Percentiles rank a stretch among this genome's conserved stretches.
Evolutionary conservation across 345 rosid genomes (phyloP).

Genomic region (Pugionium cornutum): DNA sequence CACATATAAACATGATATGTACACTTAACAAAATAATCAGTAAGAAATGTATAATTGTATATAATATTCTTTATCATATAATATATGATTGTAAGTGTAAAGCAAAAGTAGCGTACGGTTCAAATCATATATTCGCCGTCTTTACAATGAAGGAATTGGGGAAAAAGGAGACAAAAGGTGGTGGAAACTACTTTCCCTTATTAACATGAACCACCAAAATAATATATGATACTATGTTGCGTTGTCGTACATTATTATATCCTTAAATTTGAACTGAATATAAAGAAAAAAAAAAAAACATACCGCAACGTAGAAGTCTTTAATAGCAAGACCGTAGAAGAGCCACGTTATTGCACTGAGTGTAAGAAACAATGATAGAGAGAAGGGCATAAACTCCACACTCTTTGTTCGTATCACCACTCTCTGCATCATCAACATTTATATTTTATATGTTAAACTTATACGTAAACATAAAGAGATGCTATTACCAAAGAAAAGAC

Average conservation of each 20-base stretch:
- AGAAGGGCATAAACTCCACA: constrained; percentile 69
- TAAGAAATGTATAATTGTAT: no score
- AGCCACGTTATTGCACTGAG: constrained; percentile 63
- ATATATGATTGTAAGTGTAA: constrained; percentile 31
- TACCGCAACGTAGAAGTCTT: constrained; percentile 53
- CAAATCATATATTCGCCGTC: constrained; percentile 20
- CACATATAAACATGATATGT: no score
- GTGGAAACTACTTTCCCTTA: constrained; percentile 26
- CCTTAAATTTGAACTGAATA: no score
- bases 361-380: constrained; percentile 58
- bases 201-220: constrained; percentile 24
- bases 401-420: constrained; percentile 53
- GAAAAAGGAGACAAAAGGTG: constrained; percentile 21
- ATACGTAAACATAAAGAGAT: constrained; percentile 24
- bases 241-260: constrained; percentile 25
- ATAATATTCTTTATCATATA: constrained; percentile 26
- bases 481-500: not conserved
- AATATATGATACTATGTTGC: constrained; percentile 29
- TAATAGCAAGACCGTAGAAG: constrained; percentile 53
- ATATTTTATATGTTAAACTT: constrained; percentile 17
- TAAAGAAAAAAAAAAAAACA: constrained; percentile 17
- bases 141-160: constrained; percentile 28
- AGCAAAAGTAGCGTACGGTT: constrained; percentile 37
- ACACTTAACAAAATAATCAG: no score
- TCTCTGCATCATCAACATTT: constrained; percentile 34